A percentile compares a stretch with the other conserved stretches of the same genome.
Conservation (phyloP, 1,284 basidiomycete genomes). For the Kalmanozyma brasiliensis region DNA sequence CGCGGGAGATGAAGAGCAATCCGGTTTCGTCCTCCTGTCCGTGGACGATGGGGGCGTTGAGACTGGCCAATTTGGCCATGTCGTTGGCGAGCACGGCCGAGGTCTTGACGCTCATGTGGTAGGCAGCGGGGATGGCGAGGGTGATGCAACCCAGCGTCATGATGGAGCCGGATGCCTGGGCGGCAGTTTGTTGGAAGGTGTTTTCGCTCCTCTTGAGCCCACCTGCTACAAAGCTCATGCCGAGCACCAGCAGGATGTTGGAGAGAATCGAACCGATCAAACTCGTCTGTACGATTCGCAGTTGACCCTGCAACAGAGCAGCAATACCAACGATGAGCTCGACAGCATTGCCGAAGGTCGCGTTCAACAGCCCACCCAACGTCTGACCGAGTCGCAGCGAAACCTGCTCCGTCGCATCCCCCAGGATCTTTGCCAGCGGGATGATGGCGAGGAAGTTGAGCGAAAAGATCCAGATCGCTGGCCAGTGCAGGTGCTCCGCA, state of each 20-base stretch:
- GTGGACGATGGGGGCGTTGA: constrained; percentile 25
- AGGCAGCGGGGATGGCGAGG: constrained; percentile 90
- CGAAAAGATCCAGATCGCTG: constrained; percentile 58
- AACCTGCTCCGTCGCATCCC: constrained; percentile 66
- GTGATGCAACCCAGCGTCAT: constrained; percentile 91
- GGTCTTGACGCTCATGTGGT: constrained; percentile 70
- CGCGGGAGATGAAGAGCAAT: constrained; percentile 65
- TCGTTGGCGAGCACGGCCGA: constrained; percentile 63
- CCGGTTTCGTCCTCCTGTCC: constrained; percentile 40
- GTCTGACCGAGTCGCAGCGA: constrained; percentile 62
- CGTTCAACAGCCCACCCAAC: constrained; percentile 65
- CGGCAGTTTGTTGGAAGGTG: constrained; percentile 65
- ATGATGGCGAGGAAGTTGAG: constrained; percentile 67
- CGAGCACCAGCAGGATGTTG: constrained; percentile 66
- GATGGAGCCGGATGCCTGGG: constrained; percentile 69
- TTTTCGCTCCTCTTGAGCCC: constrained; percentile 65
- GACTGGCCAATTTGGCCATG: constrained; percentile 41
- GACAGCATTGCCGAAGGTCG: constrained; percentile 67
- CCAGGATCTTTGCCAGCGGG: constrained; percentile 66
- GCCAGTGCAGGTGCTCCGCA: constrained; percentile 62
- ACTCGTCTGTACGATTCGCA: constrained; percentile 65
- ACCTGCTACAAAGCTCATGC: constrained; percentile 64
- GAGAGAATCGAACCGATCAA: constrained; percentile 64
- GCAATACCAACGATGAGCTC: constrained; percentile 72
- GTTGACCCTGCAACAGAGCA: constrained; percentile 78